These are phyloP conservation scores for Colletotrichum sp. DNA, from an alignment of 2,329 filamentous ascomycete genomes.

Conservation along the genomic window DNA sequence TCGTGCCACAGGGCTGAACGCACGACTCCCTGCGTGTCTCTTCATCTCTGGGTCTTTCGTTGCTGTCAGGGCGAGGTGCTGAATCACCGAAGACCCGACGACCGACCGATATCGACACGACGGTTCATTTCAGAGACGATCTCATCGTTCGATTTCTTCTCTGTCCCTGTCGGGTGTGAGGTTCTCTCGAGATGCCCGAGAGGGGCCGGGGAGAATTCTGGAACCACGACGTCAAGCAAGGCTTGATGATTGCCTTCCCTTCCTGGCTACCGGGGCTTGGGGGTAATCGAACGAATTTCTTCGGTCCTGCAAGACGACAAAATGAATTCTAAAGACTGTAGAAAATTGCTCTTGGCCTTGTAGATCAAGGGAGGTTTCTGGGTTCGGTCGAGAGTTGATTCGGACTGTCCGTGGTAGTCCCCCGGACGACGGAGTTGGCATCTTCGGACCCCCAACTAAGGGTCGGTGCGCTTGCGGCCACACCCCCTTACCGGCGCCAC, in stretches of 20 bases:
- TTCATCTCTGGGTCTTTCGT: not conserved
- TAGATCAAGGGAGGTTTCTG: not conserved
- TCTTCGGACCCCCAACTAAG: constrained; percentile 20
- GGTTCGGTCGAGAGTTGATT: not conserved
- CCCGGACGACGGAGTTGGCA: constrained; percentile 20
- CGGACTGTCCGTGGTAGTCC: not conserved
- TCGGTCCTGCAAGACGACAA: not conserved
- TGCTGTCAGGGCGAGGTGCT: not conserved
- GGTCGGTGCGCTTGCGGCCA: not conserved
- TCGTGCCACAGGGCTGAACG: not conserved
- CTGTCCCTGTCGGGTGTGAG: not conserved
- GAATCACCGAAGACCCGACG: not conserved
- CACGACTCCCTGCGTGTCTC: not conserved
- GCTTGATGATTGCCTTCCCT: not conserved
- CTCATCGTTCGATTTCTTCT: not conserved
- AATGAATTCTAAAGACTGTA: not conserved
- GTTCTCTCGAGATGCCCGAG: constrained; percentile 1
- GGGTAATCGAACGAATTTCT: not conserved
- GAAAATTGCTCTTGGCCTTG: not conserved
- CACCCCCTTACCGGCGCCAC: constrained; percentile 1
- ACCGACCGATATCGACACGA: not conserved
- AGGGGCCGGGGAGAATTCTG: not conserved
- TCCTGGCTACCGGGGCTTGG: not conserved
- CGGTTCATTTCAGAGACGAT: not conserved
- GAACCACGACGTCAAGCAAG: not conserved